Conservation (phyloP, 2,329 filamentous ascomycete species). For the Penicillium olsonii region DNA sequence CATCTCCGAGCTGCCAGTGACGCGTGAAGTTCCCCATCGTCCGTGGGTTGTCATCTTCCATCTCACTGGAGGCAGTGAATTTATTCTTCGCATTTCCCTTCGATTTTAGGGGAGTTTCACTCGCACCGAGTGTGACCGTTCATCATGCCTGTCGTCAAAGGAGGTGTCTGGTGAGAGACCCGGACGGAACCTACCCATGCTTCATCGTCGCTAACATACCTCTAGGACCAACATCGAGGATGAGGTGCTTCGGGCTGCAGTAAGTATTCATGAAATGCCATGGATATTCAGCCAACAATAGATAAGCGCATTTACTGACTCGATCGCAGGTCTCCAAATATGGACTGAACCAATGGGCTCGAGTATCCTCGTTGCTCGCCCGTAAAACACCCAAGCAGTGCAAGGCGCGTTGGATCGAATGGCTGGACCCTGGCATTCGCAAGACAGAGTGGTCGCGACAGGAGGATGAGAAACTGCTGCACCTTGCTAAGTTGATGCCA, state of each 20-base stretch:
- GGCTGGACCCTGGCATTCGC: slow-evolving; percentile 95
- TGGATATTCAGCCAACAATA: not conserved
- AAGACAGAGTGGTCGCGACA: slow-evolving; percentile 99
- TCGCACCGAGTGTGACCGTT: slow-evolving; percentile 17
- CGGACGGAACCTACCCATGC: not conserved
- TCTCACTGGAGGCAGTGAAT: slow-evolving; percentile 12
- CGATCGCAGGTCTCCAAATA: slow-evolving; percentile 71
- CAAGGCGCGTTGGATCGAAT: slow-evolving; percentile 98
- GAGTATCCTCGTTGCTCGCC: slow-evolving; percentile 92
- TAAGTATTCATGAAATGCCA: slow-evolving; percentile 20
- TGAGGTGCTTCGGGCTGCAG: slow-evolving; percentile 94
- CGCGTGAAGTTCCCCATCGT: slow-evolving; percentile 24
- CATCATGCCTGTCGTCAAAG: slow-evolving; percentile 66
- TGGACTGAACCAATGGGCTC: slow-evolving; percentile 96
- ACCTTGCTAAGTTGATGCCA: slow-evolving; percentile 96
- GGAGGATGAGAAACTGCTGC: slow-evolving; percentile 95
- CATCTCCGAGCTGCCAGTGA: slow-evolving; percentile 19
- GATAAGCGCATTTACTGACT: slow-evolving; percentile 14
- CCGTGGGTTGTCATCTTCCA: slow-evolving; percentile 16
- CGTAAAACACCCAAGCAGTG: slow-evolving; percentile 99
- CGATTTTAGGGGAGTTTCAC: not conserved
- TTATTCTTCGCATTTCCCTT: not conserved
- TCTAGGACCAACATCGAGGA: slow-evolving; percentile 71
- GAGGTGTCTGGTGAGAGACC: slow-evolving; percentile 58
- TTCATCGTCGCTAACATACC: slow-evolving; percentile 19